These are phyloP conservation scores for Lactifluus volemus DNA, from an alignment of 768 basidiomycete species.

Conservation along the genomic window DNA sequence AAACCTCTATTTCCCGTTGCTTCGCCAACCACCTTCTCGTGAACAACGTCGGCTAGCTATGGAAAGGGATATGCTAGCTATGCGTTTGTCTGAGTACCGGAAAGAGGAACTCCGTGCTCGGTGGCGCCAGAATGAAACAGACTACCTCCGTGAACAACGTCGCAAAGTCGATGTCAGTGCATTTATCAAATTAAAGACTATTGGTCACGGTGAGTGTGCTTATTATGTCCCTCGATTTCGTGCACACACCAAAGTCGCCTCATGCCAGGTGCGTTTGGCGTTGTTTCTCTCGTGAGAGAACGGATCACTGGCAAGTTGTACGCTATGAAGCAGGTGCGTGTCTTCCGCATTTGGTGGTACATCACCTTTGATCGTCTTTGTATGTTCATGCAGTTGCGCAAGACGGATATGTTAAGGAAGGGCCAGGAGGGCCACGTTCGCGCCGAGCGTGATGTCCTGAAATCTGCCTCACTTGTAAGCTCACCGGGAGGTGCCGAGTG, in stretches of 20 bases:
- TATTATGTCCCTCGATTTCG: slow-evolving; percentile 21
- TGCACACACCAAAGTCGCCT: slow-evolving; percentile 17
- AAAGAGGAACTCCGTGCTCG: slow-evolving; percentile 63
- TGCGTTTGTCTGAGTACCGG: slow-evolving; percentile 61
- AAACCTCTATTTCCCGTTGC: slow-evolving; percentile 78
- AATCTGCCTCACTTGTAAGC: slow-evolving; percentile 75
- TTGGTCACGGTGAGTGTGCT: slow-evolving; percentile 68
- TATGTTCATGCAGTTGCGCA: slow-evolving; percentile 50
- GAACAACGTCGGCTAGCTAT: slow-evolving; percentile 80
- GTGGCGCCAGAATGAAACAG: slow-evolving; percentile 84
- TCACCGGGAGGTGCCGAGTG: slow-evolving; percentile 75
- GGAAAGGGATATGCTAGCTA: slow-evolving; percentile 76
- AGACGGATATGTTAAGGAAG: slow-evolving; percentile 90
- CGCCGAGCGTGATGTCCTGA: slow-evolving; percentile 89
- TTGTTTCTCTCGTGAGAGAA: slow-evolving; percentile 88
- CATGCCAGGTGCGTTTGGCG: slow-evolving; percentile 81
- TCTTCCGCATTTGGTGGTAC: slow-evolving; percentile 16
- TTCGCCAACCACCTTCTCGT: slow-evolving; percentile 77
- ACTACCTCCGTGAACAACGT: slow-evolving; percentile 78
- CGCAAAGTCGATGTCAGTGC: slow-evolving; percentile 76
- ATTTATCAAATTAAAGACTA: slow-evolving; percentile 86
- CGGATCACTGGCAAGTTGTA: slow-evolving; percentile 69
- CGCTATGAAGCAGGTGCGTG: slow-evolving; percentile 89
- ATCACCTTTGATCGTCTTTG: slow-evolving; percentile 12
- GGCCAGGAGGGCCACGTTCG: slow-evolving; percentile 97